Evolutionary conservation across 1,284 basidiomycete genomes (phyloP), one percentile per base, ranked within the genome.

Genomic region (Polyporus tsugae): DNA sequence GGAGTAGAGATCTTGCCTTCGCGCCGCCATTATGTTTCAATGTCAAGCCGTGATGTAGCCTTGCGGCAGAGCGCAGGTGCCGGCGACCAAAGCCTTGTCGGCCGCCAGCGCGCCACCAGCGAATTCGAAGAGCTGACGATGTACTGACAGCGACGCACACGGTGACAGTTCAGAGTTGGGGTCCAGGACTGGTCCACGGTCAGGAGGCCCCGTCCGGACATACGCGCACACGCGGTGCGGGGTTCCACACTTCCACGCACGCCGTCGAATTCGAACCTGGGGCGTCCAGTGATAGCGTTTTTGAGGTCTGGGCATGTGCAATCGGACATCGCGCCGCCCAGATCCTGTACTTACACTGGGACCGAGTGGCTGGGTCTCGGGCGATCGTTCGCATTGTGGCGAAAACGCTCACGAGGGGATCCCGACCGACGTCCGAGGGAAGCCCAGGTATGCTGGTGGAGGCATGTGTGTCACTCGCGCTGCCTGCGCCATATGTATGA

Each of bases 1-100:
- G 36, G n/a, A 60, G 58, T 41, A 22, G 38, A 41, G 52, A 63
- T 63, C 62, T 63, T 55, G 44, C 17, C 46, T 63, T 57, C 22
- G 38, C 22, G 38, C 38, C 22, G 58, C 22, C 58, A 60, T 11
- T 22, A 60, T 41, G 58, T 17, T 60, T 36, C 13, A 38, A 42
- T 57, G 52, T 42, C 62, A 44, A n/a, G 42, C 25, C 13, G 7
- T 62, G 60, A 62, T 60, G 57, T 19, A 58, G 19, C 19, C 46
- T 22, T 22, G 46, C 22, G 46, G 22, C 22, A 49, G 46, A 25
- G 46, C 46, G 46, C 46, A 6, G 46, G 22, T 41, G 52, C 62
- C 62, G 62, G 62, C 36, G 22, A 42, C 49, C 35, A 52, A 63
- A 63, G 39, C 36, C n/a, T 22, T 10, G 41, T 22, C 62, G 29